Percentiles rank a stretch among this genome's conserved stretches.
Conservation (phyloP, 73 alveolate genomes). For the Paramecium sonneborni region DNA sequence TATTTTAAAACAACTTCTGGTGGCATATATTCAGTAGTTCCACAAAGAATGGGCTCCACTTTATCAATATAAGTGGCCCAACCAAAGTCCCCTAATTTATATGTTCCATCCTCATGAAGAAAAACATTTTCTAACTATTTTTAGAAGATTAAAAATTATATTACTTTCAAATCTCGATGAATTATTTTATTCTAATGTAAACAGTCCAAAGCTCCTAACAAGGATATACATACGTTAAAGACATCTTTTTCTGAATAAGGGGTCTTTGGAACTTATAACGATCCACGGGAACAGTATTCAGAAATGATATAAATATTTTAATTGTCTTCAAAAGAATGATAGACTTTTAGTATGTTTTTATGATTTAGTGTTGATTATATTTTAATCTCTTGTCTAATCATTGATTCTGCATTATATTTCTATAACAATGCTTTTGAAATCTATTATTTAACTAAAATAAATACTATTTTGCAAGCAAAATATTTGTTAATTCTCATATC, state of each 20-base stretch:
- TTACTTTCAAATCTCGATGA: slow-evolving; percentile 48
- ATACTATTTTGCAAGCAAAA: not conserved
- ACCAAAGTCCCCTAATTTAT: slow-evolving; percentile 47
- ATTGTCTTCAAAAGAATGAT: not conserved
- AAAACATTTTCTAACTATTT: slow-evolving; percentile 12
- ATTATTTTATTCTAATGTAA: slow-evolving; percentile 8
- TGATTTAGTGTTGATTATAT: not conserved
- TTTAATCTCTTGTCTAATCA: slow-evolving; percentile 14
- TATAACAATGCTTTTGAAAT: slow-evolving; percentile 24
- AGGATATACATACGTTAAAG: not conserved
- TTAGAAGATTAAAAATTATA: not conserved
- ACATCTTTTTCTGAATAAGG: slow-evolving; percentile 12
- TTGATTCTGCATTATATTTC: not conserved
- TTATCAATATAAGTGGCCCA: slow-evolving; percentile 12
- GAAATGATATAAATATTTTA: not conserved
- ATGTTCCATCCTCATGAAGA: not conserved
- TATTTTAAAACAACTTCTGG: slow-evolving; percentile 83
- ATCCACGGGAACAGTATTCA: not conserved
- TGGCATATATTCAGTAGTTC: slow-evolving; percentile 91
- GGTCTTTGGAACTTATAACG: not conserved
- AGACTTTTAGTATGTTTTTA: slow-evolving; percentile 27
- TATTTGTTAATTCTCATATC: not conserved
- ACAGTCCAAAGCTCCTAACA: slow-evolving; percentile 27
- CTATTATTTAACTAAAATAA: not conserved
- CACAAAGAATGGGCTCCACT: slow-evolving; percentile 64